phyloP scores from a whole-genome alignment of 2,329 filamentous ascomycete species.

The Chrysosporium keratinophilum region DNA sequence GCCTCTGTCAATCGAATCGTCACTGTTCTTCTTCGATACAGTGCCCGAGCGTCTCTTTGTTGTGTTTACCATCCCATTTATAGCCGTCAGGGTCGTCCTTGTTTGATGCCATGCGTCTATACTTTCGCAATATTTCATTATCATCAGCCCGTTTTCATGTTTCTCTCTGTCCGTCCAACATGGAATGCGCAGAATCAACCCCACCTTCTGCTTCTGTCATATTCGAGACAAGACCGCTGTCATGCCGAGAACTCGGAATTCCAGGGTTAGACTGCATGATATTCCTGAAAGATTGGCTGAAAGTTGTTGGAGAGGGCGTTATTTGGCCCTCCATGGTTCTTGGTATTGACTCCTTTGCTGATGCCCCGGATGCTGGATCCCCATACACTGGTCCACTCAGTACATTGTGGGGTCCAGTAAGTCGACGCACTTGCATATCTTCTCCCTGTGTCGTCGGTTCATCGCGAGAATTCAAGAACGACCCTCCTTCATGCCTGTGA shows the following conservation, averaged over 20 bases:
- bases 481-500: background rate
- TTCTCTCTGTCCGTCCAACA: slow-evolving; percentile 5
- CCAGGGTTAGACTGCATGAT: slow-evolving; percentile 10
- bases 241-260: slow-evolving; percentile 7
- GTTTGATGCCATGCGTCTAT: background rate
- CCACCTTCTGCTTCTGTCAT: slow-evolving; percentile 6
- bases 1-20: background rate
- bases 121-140: background rate
- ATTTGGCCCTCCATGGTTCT: slow-evolving; percentile 14
- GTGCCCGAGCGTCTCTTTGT: background rate
- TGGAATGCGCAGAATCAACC: slow-evolving; percentile 5
- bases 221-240: slow-evolving; percentile 6
- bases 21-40: background rate
- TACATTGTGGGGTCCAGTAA: slow-evolving; percentile 8
- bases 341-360: slow-evolving; percentile 13
- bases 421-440: slow-evolving; percentile 15
- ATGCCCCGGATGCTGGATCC: background rate
- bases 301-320: slow-evolving; percentile 5
- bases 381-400: background rate
- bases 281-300: slow-evolving; percentile 8
- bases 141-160: slow-evolving; percentile 1
- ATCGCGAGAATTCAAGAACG: slow-evolving; percentile 3
- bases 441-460: slow-evolving; percentile 11
- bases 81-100: background rate
- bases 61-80: background rate